phyloP scores from a whole-genome alignment of 306 rosid species.

The peach (Prunus persica) region Prunus_persica_NCBIv2 NC_034014.1:21951501-21952000 shows the following conservation, averaged over 20 bases:
- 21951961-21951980: background rate
- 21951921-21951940: background rate
- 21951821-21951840: conserved; percentile 68
- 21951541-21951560: conserved; percentile 49
- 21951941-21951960: background rate
- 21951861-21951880: conserved; percentile 19
- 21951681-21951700: background rate
- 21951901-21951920: conserved; percentile 7
- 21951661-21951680: background rate
- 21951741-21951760: background rate
- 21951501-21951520: conserved; percentile 39
- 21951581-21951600: conserved; percentile 9
- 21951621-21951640: background rate
- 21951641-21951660: background rate
- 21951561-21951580: conserved; percentile 6
- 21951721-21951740: background rate
- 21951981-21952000: background rate
- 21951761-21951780: background rate
- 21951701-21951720: background rate
- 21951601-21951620: background rate
- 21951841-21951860: conserved; percentile 28
- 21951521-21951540: conserved; percentile 50
- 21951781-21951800: conserved; percentile 39
- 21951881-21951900: conserved; percentile 16
- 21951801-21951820: conserved; percentile 57